Evolutionary conservation across 176 grass and related monocot species (phyloP), one percentile per base, ranked within the genome.

Genomic region (Eragrostis curvula): DNA sequence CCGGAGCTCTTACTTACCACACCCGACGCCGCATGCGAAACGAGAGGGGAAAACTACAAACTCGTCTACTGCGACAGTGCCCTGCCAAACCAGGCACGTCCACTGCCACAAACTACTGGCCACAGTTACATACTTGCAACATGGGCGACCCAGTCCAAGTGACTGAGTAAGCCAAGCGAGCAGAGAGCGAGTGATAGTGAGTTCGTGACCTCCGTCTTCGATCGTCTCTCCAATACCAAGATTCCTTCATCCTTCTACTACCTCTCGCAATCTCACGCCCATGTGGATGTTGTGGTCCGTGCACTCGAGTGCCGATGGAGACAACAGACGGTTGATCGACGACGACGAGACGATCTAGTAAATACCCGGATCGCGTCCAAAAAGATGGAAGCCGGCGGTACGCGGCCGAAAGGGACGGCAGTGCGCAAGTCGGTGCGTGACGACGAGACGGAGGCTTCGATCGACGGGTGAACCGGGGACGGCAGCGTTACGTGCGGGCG

Each of bases 361-460:
- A 28, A 73, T 29, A 1, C 70, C 12, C 9, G 17, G 7, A 9
- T 18, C 57, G 15, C 63, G 16, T 62, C 71, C 52, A 51, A 59
- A 76, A 78, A 56, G 73, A 78, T 48, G 74, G 47, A 48, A 63
- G 9, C 9, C 47, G 80, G 71, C 58, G 16, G 39, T 49, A 28
- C 40, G 21, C 48, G 1, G 41, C 36, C 9, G 80, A 58, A 71
- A 83, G 73, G 24, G 57, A 83, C 80, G 55, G 51, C 36, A 32
- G 40, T 43, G 13, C 60, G 17, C 25, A 25, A 25, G 39, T 11
- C 10, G 44, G 29, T n/a, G 17, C 45, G 47, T 24, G 23, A 1
- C 71, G 61, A 47, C 40, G 75, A n/a, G 20, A 43, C 8, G 5
- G 27, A 9, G 7, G 6, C 5, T 32, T 8, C 8, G 27, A 12